Conservation (phyloP, 352 stramenopile species). For the Globisporangium rhizosaccharum region DNA sequence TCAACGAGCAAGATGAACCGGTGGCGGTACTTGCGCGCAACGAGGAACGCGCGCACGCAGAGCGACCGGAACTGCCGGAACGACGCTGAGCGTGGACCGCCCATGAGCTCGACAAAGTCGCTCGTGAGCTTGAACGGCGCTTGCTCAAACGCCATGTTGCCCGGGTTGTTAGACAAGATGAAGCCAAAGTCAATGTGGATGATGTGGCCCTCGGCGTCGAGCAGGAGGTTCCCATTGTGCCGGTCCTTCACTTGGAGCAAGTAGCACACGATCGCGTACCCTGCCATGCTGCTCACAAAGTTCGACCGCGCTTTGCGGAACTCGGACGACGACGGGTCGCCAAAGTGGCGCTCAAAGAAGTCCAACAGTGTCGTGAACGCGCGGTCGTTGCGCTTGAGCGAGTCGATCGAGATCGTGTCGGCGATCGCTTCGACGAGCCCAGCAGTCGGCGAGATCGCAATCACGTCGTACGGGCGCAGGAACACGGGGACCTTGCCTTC, state of each 20-base stretch:
- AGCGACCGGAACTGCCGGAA: slow-evolving; percentile 95
- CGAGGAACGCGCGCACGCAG: slow-evolving; percentile 95
- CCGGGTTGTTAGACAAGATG: slow-evolving; percentile 91
- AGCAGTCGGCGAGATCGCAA: slow-evolving; percentile 90
- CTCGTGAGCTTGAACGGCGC: slow-evolving; percentile 98
- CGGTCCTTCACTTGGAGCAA: slow-evolving; percentile 97
- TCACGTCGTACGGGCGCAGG: slow-evolving; percentile 95
- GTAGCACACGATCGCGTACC: slow-evolving; percentile 95
- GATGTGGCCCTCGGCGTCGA: slow-evolving; percentile 94
- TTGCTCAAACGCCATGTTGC: slow-evolving; percentile 93
- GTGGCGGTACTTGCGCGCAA: slow-evolving; percentile 92
- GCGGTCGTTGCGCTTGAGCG: slow-evolving; percentile 95
- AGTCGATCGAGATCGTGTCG: slow-evolving; percentile 97
- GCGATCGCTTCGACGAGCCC: slow-evolving; percentile 96
- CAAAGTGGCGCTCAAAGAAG: slow-evolving; percentile 95
- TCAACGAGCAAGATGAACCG: slow-evolving; percentile 94
- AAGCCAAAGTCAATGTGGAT: slow-evolving; percentile 98
- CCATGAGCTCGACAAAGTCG: slow-evolving; percentile 96
- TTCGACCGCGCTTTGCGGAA: slow-evolving; percentile 81
- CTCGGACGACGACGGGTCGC: slow-evolving; percentile 54
- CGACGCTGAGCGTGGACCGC: slow-evolving; percentile 86
- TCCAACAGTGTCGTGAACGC: slow-evolving; percentile 89
- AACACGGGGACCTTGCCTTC: slow-evolving; percentile 93
- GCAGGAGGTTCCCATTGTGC: slow-evolving; percentile 97
- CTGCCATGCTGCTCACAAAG: slow-evolving; percentile 83